Evolutionary conservation across 306 rosid genomes (phyloP).

Genomic region (Ochetophila trinervis): DNA sequence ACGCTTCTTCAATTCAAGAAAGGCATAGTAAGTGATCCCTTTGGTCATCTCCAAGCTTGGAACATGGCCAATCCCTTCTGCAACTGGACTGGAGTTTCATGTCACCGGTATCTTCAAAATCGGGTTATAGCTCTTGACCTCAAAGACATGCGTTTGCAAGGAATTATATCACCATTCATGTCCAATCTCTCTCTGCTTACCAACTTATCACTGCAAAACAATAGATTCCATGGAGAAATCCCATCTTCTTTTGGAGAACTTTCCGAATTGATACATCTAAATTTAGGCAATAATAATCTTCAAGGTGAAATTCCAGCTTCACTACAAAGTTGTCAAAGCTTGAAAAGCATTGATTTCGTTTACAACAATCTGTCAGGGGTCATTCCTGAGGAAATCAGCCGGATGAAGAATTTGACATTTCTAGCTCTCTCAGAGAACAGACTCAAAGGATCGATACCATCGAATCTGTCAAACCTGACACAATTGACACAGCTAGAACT

Average conservation of each 20-base stretch:
- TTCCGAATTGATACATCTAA: conserved; percentile 12
- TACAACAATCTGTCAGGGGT: conserved; percentile 19
- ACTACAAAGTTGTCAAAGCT: conserved; percentile 19
- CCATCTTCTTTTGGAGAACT: conserved; percentile 22
- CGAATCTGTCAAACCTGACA: conserved; percentile 21
- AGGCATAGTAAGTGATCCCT: conserved; percentile 15
- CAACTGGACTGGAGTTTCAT: conserved; percentile 35
- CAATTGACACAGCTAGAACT: conserved; percentile 18
- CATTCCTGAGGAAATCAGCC: conserved; percentile 25
- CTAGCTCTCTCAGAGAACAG: conserved; percentile 1
- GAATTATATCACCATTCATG: conserved; percentile 20
- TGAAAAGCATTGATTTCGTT: conserved; percentile 19
- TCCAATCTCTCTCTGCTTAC: conserved; percentile 31
- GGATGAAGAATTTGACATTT: conserved; percentile 13
- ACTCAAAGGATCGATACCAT: conserved; percentile 18
- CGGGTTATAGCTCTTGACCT: conserved; percentile 23
- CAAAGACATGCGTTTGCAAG: conserved; percentile 16
- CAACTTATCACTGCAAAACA: conserved; percentile 10
- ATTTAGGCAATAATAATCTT: conserved; percentile 9
- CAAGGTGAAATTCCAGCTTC: conserved; percentile 27
- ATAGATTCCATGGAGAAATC: conserved; percentile 18
- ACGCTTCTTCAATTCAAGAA: conserved; percentile 24
- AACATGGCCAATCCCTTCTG: conserved; percentile 27
- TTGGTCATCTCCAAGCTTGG: conserved; percentile 25
- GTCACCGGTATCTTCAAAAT: conserved; percentile 8